These are phyloP conservation scores for Corchorus olitorius DNA, from an alignment of 345 rosid species.

Conservation along the genomic window DNA sequence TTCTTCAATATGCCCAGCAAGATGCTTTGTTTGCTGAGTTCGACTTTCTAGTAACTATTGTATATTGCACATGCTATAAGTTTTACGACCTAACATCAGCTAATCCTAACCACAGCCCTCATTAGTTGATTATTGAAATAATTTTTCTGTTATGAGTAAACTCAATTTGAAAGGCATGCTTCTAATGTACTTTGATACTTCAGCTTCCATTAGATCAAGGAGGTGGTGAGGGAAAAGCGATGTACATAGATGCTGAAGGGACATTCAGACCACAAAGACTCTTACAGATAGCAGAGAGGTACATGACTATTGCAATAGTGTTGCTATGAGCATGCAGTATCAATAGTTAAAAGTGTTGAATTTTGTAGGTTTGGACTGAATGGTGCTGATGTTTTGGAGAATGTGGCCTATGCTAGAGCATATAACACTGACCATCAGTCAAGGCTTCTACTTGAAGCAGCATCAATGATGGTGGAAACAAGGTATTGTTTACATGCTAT, in stretches of 20 bases:
- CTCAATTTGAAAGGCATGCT: neutral
- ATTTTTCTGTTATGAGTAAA: neutral
- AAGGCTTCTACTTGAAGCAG: constrained; percentile 96
- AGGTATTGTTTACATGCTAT: constrained; percentile 39
- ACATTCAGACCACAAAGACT: constrained; percentile 97
- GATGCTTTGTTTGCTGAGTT: neutral
- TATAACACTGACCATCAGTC: constrained; percentile 99
- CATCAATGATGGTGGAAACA: constrained; percentile 99
- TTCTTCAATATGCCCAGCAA: neutral
- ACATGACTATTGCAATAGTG: neutral
- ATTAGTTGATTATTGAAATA: neutral
- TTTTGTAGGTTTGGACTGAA: constrained; percentile 78
- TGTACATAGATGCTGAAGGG: constrained; percentile 99
- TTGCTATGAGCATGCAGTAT: constrained; percentile 12
- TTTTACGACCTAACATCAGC: neutral
- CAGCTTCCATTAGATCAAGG: constrained; percentile 99
- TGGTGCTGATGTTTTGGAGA: constrained; percentile 96
- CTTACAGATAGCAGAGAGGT: constrained; percentile 93
- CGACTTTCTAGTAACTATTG: too few species aligned
- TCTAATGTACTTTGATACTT: constrained; percentile 24
- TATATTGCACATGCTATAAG: too few species aligned
- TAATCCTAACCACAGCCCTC: neutral
- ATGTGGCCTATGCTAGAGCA: constrained; percentile 97
- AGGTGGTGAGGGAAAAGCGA: constrained; percentile 96
- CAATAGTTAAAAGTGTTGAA: constrained; percentile 11